phyloP scores from a whole-genome alignment of 768 basidiomycete genomes.

The Kwoniella dejecticola region DNA sequence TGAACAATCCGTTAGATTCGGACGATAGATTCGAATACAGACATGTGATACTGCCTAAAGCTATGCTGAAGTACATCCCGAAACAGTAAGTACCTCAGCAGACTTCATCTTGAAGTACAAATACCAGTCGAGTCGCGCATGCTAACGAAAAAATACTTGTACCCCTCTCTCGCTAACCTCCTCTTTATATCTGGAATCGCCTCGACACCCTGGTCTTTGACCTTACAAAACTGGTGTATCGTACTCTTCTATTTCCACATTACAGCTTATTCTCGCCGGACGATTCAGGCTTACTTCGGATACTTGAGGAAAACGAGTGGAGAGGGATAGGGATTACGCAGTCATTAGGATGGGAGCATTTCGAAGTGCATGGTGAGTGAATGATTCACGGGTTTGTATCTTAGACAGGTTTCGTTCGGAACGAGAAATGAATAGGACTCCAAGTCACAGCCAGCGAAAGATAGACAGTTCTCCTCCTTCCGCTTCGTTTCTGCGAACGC shows the following conservation, averaged over 20 bases:
- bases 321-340: constrained; percentile 94
- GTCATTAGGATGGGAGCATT: constrained; percentile 95
- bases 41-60: constrained; percentile 95
- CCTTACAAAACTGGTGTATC: not conserved
- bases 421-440: too few species aligned
- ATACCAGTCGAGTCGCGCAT: too few species aligned
- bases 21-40: constrained; percentile 89
- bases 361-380: constrained; percentile 80
- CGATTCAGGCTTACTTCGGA: constrained; percentile 75
- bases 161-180: not conserved
- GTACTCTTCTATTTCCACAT: too few species aligned
- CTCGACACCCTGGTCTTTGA: not conserved
- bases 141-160: too few species aligned
- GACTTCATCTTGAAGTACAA: not conserved
- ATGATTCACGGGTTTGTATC: not conserved
- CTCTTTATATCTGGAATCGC: not conserved
- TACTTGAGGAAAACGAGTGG: constrained; percentile 88
- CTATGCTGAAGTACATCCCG: constrained; percentile 88
- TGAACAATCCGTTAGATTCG: too few species aligned
- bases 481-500: too few species aligned
- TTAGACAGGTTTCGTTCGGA: too few species aligned
- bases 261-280: constrained; percentile 67
- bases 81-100: constrained; percentile 58
- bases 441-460: not conserved
- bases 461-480: too few species aligned